phyloP scores from a whole-genome alignment of 2,329 filamentous ascomycete species.

The Fusarium subtropicale region DNA sequence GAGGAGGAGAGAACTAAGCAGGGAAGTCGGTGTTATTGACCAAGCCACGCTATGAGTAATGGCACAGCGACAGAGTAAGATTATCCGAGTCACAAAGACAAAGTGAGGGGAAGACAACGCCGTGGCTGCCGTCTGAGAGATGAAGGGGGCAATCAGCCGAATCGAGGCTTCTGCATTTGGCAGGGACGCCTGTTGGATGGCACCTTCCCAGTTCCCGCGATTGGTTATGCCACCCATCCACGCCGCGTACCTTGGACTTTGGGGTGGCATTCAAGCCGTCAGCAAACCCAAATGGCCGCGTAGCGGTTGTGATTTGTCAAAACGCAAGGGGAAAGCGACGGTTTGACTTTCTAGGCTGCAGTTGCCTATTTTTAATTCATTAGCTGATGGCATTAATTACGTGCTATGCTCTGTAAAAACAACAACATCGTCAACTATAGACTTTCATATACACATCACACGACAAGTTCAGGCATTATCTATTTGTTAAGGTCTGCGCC shows the following conservation, averaged over 20 bases:
- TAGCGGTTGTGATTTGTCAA: conserved; percentile 40
- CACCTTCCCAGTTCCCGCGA: conserved; percentile 35
- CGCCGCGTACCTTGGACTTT: conserved; percentile 26
- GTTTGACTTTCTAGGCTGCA: conserved; percentile 5
- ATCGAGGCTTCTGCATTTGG: conserved; percentile 40
- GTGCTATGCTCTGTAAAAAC: background rate
- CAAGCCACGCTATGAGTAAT: conserved; percentile 37
- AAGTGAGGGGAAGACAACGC: conserved; percentile 41
- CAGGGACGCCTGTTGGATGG: conserved; percentile 38
- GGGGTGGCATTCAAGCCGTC: conserved; percentile 32
- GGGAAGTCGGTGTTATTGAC: conserved; percentile 13
- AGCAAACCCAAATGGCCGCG: conserved; percentile 34
- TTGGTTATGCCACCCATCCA: conserved; percentile 34
- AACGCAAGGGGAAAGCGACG: conserved; percentile 25
- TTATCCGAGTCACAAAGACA: conserved; percentile 35
- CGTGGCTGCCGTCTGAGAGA: conserved; percentile 35
- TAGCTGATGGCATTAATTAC: background rate
- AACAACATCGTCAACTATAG: background rate
- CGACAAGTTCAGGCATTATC: conserved; percentile 17
- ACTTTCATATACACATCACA: conserved; percentile 8
- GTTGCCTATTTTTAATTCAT: conserved; percentile 2
- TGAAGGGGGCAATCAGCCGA: conserved; percentile 41
- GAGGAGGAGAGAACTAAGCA: background rate
- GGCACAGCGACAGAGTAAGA: conserved; percentile 24
- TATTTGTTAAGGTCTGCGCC: conserved; percentile 35